Evolutionary conservation across 2,329 filamentous ascomycete species (phyloP), one percentile per base, ranked within the genome.

Genomic region (Paraphaeosphaeria sporulosa): DNA sequence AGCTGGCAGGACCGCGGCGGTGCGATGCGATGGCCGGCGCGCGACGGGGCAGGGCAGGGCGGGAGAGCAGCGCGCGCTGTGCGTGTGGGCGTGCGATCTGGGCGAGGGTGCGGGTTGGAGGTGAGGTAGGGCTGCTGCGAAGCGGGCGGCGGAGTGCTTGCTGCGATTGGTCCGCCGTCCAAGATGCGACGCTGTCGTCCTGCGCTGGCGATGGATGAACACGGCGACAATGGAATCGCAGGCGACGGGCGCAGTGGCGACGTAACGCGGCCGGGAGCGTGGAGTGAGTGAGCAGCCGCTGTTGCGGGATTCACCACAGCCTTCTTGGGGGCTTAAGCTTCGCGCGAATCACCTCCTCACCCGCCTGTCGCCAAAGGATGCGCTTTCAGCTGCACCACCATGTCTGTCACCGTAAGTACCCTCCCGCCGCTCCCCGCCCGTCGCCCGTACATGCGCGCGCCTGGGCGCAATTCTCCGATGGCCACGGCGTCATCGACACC

Each of bases 331-430:
- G 38, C 50, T 53, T 46, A 15, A 44, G 44, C 53, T 54, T 21
- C 51, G 38, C 51, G 38, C 51, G 51, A 32, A 54, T 52, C 51
- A 32, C 30, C 51, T 32, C 38, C 38, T 54, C 23, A 38, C 51
- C 21, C 51, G 3, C 1, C 23, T 27, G 44, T 23, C 23, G 44
- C 44, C 44, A 47, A 47, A 54, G 51, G 51, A 54, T 54, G 51
- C 50, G 23, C 36, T 38, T 54, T 40, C 49, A 52, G 49, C 49
- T 52, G 49, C 49, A 52, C 49, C 32, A 69, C 62, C 71, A 84
- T 84, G 82, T 81, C 82, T 57, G 80, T 83, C 66, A 84, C 82
- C 17, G 78, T 80, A 69, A 66, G 75, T 71, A 25, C 23, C 43
- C 44, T 51, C 25, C 38, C 49, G 15, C 51, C 19, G 10, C 34